These are phyloP conservation scores for Pleurotus eryngii DNA, from an alignment of 768 basidiomycete genomes.

Conservation along the genomic window DNA sequence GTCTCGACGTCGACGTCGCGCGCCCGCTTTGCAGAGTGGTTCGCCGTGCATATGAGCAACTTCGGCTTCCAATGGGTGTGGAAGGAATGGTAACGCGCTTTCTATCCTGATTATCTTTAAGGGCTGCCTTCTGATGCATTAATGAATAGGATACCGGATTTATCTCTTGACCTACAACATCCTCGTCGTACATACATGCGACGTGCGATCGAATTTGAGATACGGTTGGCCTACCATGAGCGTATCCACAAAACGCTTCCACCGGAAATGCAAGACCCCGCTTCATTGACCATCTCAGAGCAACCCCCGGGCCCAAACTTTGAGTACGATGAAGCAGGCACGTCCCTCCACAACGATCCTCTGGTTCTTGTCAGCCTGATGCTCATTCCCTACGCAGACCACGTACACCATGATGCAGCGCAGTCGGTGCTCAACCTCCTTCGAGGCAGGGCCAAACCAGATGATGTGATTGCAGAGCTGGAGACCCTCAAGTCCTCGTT, in stretches of 20 bases:
- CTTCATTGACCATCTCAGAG: constrained; percentile 58
- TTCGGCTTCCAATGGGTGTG: constrained; percentile 99
- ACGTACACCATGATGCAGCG: constrained; percentile 78
- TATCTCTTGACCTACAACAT: constrained; percentile 68
- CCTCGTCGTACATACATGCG: constrained; percentile 89
- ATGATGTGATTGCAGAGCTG: constrained; percentile 75
- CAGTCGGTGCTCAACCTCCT: constrained; percentile 75
- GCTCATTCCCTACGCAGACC: constrained; percentile 40
- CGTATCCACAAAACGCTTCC: constrained; percentile 89
- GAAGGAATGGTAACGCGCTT: constrained; percentile 82
- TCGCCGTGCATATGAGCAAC: constrained; percentile 94
- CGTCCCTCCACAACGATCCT: constrained; percentile 17
- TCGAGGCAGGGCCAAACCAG: constrained; percentile 74
- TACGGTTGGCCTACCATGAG: constrained; percentile 90
- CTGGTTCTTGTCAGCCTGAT: neutral
- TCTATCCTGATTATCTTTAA: no score
- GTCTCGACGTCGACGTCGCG: constrained; percentile 81
- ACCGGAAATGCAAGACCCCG: constrained; percentile 67
- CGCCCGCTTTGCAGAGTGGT: constrained; percentile 90
- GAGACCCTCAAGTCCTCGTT: constrained; percentile 66
- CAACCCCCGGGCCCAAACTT: constrained; percentile 78
- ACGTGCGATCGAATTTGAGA: constrained; percentile 83
- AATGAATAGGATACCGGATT: constrained; percentile 74
- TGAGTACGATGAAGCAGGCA: constrained; percentile 80
- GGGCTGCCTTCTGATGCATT: neutral